Base-by-base conservation (phyloP, 129 eudicot genomes). In the Artemisia tridentata region DNA sequence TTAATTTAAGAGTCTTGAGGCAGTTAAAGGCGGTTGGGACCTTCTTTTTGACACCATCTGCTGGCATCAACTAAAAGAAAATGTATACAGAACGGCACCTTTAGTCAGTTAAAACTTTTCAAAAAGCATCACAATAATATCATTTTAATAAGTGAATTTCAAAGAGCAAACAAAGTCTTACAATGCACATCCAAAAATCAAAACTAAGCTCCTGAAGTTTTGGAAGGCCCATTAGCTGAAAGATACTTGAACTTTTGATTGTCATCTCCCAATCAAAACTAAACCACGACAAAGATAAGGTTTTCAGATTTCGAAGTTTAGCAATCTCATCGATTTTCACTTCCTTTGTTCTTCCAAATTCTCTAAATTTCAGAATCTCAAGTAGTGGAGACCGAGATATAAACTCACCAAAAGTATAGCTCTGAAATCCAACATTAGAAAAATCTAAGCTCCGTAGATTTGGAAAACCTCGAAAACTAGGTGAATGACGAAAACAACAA, bases 381-480 rank as follows among this genome's bases (percentile, higher is more conserved):
- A 74, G 78, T 53, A 41, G 25, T 11, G 78, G 57, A 20, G 56
- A 74, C 25, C 14, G 57, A 9, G 19, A 10, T 21, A 74, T 15
- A 54, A 64, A 8, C 10, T 52, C 46, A 13, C 66, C 57, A 45
- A 3, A 5, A 4, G 15, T 11, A 23, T 29, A 0, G 29, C 18
- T 53, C 45, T 41, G 57, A 65, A 41, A 65, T 9, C 1, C 2
- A 20, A 65, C 65, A 3, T 0, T 0, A 21, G 3, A 0, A 46
- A 74, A 62, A 12, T 64, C 72, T 45, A 74, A 74, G 64, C 56
- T 51, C 18, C 41, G 38, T 2, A 74, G 72, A 34, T 64, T 52
- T 5, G 72, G 78, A 64, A 74, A 74, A 41, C 78, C 78, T 63
- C 23, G 31, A 52, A 74, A 74, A 43, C 25, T n/a, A 15, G 65